phyloP scores from a whole-genome alignment of 192 early-diverging fungal species.

The Lobosporangium transversale region DNA sequence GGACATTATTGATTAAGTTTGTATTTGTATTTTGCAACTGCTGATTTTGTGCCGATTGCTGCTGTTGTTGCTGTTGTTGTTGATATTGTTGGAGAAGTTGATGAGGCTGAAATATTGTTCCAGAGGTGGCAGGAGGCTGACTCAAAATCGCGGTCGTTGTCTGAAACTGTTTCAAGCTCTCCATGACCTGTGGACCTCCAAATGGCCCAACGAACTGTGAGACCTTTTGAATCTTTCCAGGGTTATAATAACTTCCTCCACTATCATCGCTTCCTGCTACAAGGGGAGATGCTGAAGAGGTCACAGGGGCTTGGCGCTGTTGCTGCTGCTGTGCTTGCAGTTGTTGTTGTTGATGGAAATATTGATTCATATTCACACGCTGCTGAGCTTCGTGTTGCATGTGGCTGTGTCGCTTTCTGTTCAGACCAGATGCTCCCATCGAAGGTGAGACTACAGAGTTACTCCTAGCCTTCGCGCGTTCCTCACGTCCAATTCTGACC shows the following conservation, averaged over 20 bases:
- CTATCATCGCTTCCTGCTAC: background rate
- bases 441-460: conserved; percentile 23
- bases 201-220: conserved; percentile 52
- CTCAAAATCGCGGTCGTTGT: conserved; percentile 39
- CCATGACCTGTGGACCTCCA: conserved; percentile 49
- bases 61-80: background rate
- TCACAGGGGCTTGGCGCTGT: conserved; percentile 15
- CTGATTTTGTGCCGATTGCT: no score
- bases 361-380: conserved; percentile 9
- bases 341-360: conserved; percentile 36
- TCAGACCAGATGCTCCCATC: conserved; percentile 12
- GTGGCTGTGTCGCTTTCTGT: conserved; percentile 41
- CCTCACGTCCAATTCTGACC: conserved; percentile 48
- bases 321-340: no score
- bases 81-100: background rate
- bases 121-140: conserved; percentile 14
- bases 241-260: conserved; percentile 20
- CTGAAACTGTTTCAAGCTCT: conserved; percentile 50
- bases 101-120: conserved; percentile 1
- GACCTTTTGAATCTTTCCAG: conserved; percentile 48
- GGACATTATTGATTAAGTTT: conserved; percentile 13
- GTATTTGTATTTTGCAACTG: background rate
- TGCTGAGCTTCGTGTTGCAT: conserved; percentile 41
- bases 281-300: conserved; percentile 1
- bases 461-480: conserved; percentile 42